Percentiles rank a stretch among this genome's conserved stretches.
Conservation (phyloP, 805 yeast species). For the Naumovozyma castellii region DNA sequence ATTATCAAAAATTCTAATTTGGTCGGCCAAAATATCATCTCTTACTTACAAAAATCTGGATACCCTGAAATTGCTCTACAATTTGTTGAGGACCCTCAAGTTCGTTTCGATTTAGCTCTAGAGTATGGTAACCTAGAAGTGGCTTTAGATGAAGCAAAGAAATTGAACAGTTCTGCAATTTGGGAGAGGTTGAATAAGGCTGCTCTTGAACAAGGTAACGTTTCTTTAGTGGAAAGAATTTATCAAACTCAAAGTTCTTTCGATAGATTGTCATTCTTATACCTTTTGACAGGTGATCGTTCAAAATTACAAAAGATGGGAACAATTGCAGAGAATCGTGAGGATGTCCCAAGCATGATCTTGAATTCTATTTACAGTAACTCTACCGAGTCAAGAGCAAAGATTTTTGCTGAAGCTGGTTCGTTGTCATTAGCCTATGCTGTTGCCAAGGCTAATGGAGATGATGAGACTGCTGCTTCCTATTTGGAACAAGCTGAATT, state of each 20-base stretch:
- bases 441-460: conserved; percentile 78
- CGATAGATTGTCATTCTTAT: conserved; percentile 84
- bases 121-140: conserved; percentile 84
- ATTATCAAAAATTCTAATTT: conserved; percentile 80
- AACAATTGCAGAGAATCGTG: conserved; percentile 79
- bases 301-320: conserved; percentile 76
- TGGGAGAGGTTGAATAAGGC: conserved; percentile 83
- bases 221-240: conserved; percentile 73
- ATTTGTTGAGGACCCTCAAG: conserved; percentile 92
- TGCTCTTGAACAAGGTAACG: conserved; percentile 84
- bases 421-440: conserved; percentile 86
- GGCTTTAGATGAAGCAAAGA: conserved; percentile 83
- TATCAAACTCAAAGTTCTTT: conserved; percentile 80
- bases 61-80: conserved; percentile 96
- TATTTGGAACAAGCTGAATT: conserved; percentile 65
- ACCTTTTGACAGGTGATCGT: conserved; percentile 72
- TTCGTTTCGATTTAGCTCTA: conserved; percentile 88
- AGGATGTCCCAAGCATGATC: conserved; percentile 67
- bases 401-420: conserved; percentile 67
- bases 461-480: conserved; percentile 62
- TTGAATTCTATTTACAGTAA: conserved; percentile 75
- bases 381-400: conserved; percentile 65
- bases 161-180: conserved; percentile 52
- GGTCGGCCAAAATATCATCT: conserved; percentile 95
- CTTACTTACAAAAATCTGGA: conserved; percentile 88